A percentile compares a stretch with the other conserved stretches of the same genome.
phyloP scores from a whole-genome alignment of 78 protist species.

The Emiliania huxleyi region DNA sequence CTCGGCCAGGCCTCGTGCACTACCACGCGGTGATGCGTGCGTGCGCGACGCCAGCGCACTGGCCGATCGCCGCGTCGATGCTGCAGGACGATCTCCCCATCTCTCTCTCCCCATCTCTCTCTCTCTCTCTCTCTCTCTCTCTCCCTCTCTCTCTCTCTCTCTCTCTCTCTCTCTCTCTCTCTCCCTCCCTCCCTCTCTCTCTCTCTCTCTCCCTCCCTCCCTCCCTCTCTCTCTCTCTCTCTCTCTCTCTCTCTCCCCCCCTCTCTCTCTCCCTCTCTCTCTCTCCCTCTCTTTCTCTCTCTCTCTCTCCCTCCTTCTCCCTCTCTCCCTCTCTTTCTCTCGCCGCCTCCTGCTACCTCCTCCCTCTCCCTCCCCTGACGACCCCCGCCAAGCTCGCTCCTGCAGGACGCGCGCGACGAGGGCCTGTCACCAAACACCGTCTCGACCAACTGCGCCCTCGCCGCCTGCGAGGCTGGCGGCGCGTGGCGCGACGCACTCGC shows the following conservation, averaged over 20 bases:
- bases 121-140: neutral
- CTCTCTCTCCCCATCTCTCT: too few relatives aligned
- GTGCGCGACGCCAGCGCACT: neutral
- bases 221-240: neutral
- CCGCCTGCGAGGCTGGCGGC: neutral
- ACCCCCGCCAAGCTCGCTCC: neutral
- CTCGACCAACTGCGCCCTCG: neutral
- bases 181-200: neutral
- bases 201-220: neutral
- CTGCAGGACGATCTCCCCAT: neutral
- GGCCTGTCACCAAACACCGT: neutral
- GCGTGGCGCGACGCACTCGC: neutral
- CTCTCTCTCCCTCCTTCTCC: neutral
- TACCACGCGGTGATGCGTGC: slow-evolving; percentile 9
- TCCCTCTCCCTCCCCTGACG: neutral
- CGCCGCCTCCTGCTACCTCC: neutral
- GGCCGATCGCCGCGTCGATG: neutral
- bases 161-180: neutral
- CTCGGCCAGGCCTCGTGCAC: neutral
- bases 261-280: neutral
- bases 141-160: neutral
- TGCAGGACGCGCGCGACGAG: neutral
- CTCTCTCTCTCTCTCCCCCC: neutral
- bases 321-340: neutral
- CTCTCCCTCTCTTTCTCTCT: neutral